These are phyloP conservation scores for Sugiyamaella lignohabitans DNA, from an alignment of 805 yeast genomes.

Conservation along the genomic window DNA sequence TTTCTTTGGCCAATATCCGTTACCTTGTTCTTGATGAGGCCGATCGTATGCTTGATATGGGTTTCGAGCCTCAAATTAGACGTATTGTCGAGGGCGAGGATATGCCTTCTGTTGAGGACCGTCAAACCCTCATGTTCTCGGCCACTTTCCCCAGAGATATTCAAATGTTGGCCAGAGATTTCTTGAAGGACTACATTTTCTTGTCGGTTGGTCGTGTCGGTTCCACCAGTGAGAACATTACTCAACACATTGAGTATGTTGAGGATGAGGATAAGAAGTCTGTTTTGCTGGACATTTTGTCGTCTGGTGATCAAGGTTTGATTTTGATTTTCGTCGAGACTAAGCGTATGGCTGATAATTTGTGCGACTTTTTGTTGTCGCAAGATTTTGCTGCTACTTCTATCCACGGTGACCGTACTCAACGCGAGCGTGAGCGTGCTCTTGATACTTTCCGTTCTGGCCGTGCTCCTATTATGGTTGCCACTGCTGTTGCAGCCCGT, in stretches of 20 bases:
- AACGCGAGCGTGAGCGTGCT: conserved; percentile 96
- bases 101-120: conserved; percentile 84
- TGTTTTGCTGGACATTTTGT: conserved; percentile 77
- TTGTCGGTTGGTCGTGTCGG: conserved; percentile 98
- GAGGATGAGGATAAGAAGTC: conserved; percentile 91
- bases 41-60: conserved; percentile 99
- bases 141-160: conserved; percentile 99
- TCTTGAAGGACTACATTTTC: conserved; percentile 91
- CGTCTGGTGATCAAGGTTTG: conserved; percentile 73
- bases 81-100: conserved; percentile 96
- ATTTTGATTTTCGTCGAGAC: conserved; percentile 96
- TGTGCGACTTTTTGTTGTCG: conserved; percentile 83
- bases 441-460: conserved; percentile 90
- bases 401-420: conserved; percentile 98
- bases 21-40: conserved; percentile 97
- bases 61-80: conserved; percentile 99
- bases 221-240: conserved; percentile 96
- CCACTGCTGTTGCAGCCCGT: conserved; percentile 99
- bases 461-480: conserved; percentile 87
- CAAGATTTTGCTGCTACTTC: conserved; percentile 96
- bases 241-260: conserved; percentile 87
- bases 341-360: conserved; percentile 95
- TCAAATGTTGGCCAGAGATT: conserved; percentile 94
- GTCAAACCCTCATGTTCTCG: conserved; percentile 98
- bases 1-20: conserved; percentile 82